Base-by-base conservation (phyloP, 2,329 filamentous ascomycete genomes). In the Colletotrichum tofieldiae region DNA sequence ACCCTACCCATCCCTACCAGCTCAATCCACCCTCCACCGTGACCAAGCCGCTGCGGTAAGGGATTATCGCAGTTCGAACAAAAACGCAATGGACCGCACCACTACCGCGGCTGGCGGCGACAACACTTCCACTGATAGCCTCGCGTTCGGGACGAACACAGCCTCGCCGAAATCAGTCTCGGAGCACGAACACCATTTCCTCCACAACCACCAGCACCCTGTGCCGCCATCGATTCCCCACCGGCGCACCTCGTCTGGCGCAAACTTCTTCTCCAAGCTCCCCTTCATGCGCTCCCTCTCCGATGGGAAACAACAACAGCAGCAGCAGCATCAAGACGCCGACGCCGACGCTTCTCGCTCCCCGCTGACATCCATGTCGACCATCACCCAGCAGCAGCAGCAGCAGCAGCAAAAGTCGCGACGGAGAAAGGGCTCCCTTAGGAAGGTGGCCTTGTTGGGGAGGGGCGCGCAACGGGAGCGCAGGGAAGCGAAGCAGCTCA, bases 361-460 rank as follows among this genome's bases (percentile, higher is more conserved):
- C 59, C 77, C 73, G 56, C 74, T 55, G 56, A 78, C 77, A 70
- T 75, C 77, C 70, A 79, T 78, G 69, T 77, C 75, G 59, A 80
- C 75, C 68, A 76, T 78, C 45, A 76, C 77, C 58, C 84, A 84
- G 81, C 88, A 69, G 26, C 65, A 56, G 52, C 63, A 68, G 58
- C 84, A 67, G 39, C 84, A 84, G 77, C 86, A 82, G 78, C 86
- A 81, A 79, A 87, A 82, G 84, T 87, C 76, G 81, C 88, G 94
- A 67, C 91, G 92, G 77, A 90, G 95, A 72, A 93, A 93, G 79
- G 95, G 94, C 5, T 98, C 95, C 14, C 85, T 98, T 80, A 90
- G 95, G 72, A 98, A 98, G 82, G 94, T 94, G 14, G 95, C 94
- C 35, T 86, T 98, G 60, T 86, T 98, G 23, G 94, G 94, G 20